Base-by-base conservation (phyloP, 108 stramenopile species). In the Stephanodiscus minutulus region DNA sequence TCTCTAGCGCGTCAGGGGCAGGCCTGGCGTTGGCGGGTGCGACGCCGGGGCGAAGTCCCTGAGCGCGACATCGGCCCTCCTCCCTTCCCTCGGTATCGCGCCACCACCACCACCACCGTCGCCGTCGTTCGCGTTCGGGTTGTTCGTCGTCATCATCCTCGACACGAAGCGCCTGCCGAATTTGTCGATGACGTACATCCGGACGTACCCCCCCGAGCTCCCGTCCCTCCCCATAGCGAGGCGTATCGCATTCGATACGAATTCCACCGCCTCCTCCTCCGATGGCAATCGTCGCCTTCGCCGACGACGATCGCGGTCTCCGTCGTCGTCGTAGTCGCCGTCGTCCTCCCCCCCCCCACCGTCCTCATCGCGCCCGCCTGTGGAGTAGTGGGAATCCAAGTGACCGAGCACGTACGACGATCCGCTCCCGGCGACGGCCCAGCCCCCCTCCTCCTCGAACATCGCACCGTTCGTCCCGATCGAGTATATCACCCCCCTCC, bases 211-310 rank as follows among this genome's bases (percentile, higher is more conserved):
- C 18, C 93, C 93, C 5, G 93, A 95, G 35, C 86, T 85, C 17
- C 91, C 93, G 75, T 95, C 93, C 33, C 89, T 64, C 20, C 77
- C 82, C 69, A 95, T 90, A 20, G 89, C 91, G 57, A 90, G 66
- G 37, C 69, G 43, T 29, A 95, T 50, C 9, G 87, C 80, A 21
- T 85, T 82, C 10, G 29, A 71, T 17, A 87, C 88, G 41, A 91
- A 67, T 43, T 74, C 82, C 53, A 91, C 61, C 12, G 90, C 89
- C 48, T 90, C 86, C 52, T 83, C 77, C 68, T 88, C 84, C 54
- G 84, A 74, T 31, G 29, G 27, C 55, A 56, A 29, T 47, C 43
- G 36, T 77, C 27, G 24, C 39, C 43, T 27, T 77, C 27, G 24
- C 39, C 20, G 27, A 25, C 17, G 7, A 39, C 39, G 39, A 39